Evolutionary conservation across 176 grass and related monocot genomes (phyloP).

Genomic region (Carex littledalei): DNA sequence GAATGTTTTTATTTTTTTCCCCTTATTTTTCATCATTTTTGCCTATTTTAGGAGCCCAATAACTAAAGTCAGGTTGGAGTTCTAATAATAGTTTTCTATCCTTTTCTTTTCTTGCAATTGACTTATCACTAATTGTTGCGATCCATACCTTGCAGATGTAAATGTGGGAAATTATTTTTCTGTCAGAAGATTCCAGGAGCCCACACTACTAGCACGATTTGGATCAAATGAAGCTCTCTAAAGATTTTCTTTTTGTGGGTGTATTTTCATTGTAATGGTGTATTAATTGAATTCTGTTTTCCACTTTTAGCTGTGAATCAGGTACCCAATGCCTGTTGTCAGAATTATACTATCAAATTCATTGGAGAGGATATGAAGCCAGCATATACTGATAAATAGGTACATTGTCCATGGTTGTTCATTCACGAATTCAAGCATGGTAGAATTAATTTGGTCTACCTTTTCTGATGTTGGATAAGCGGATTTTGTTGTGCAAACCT

Average conservation of each 20-base stretch:
- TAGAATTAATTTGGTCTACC: not conserved
- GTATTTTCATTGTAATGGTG: not conserved
- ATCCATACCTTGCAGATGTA: constrained; percentile 6
- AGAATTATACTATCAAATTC: constrained; percentile 5
- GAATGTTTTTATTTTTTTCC: not conserved
- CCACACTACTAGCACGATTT: not conserved
- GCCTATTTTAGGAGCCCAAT: not conserved
- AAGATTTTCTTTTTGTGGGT: not conserved
- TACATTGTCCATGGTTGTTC: not conserved
- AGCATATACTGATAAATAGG: not conserved
- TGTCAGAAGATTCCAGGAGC: not conserved
- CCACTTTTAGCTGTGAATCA: not conserved
- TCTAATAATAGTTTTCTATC: not conserved
- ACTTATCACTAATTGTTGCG: not conserved
- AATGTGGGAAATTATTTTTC: constrained; percentile 8
- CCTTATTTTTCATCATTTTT: not conserved
- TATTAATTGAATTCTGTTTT: constrained; percentile 7
- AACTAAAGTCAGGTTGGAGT: not conserved
- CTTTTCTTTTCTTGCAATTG: not conserved
- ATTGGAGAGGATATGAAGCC: not conserved
- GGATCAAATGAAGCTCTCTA: not conserved
- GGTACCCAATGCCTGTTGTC: not conserved
- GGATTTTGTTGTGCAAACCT: not conserved
- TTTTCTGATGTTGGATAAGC: not conserved
- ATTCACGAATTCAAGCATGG: not conserved